These are phyloP conservation scores for Talaromyces atroroseus DNA, from an alignment of 2,329 filamentous ascomycete genomes.

Conservation along the genomic window DNA sequence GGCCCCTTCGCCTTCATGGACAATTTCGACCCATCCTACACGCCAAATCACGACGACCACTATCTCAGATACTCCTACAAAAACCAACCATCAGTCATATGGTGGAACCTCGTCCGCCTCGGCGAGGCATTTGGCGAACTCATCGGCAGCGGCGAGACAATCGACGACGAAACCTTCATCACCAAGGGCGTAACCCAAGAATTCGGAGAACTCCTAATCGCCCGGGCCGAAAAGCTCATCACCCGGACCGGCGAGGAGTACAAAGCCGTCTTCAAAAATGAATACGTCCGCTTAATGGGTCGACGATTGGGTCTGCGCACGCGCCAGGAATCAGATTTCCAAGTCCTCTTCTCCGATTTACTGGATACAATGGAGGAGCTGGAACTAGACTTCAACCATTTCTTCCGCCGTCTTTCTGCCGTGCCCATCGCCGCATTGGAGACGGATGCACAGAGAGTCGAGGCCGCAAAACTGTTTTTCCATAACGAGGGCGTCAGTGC, in stretches of 20 bases:
- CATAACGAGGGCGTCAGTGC: conserved; percentile 64
- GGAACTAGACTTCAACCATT: conserved; percentile 89
- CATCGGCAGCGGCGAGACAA: conserved; percentile 66
- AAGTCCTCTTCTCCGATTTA: conserved; percentile 71
- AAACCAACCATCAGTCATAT: conserved; percentile 92
- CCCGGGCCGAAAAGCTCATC: conserved; percentile 79
- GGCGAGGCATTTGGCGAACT: conserved; percentile 86
- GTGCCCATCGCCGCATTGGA: conserved; percentile 59
- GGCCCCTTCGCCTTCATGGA: conserved; percentile 98
- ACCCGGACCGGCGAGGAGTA: conserved; percentile 77
- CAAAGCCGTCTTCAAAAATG: conserved; percentile 76
- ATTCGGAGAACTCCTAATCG: conserved; percentile 64
- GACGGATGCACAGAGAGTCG: conserved; percentile 57
- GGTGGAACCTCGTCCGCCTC: conserved; percentile 95
- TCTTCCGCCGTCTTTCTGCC: conserved; percentile 73
- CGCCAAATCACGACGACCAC: conserved; percentile 92
- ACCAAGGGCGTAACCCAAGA: conserved; percentile 66
- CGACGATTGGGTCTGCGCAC: conserved; percentile 69
- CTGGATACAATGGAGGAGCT: conserved; percentile 75
- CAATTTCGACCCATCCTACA: conserved; percentile 90
- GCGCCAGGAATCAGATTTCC: conserved; percentile 68
- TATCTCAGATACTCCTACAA: conserved; percentile 83
- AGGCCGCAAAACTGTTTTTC: conserved; percentile 71
- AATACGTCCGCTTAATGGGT: conserved; percentile 84
- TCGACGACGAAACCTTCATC: conserved; percentile 68